Conservation (phyloP, 192 early-diverging fungal species). For the Pilobolus umbonatus region DNA sequence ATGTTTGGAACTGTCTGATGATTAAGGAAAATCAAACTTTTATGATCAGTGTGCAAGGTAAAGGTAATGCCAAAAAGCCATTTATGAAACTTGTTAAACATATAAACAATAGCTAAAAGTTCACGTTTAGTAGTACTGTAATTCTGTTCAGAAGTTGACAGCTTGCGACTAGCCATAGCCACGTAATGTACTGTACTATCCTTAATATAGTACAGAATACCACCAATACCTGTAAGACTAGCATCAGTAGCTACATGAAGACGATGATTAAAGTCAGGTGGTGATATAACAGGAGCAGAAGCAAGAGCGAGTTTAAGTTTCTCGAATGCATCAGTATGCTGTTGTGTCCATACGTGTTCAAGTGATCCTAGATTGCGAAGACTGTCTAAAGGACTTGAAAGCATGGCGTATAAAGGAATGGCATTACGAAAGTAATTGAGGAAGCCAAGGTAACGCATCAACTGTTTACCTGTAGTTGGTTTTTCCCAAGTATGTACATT, state of each 20-base stretch:
- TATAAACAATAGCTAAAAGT: neutral
- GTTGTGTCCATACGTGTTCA: too few species aligned
- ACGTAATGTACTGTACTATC: slow-evolving; percentile 17
- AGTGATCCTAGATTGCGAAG: too few species aligned
- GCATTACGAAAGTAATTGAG: too few species aligned
- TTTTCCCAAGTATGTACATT: too few species aligned
- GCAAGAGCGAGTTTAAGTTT: neutral
- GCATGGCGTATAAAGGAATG: too few species aligned
- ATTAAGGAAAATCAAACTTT: slow-evolving; percentile 14
- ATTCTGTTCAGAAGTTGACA: neutral
- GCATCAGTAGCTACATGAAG: slow-evolving; percentile 37
- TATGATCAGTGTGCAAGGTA: neutral
- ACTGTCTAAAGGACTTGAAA: too few species aligned
- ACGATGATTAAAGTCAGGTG: slow-evolving; percentile 15
- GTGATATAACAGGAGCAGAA: slow-evolving; percentile 17
- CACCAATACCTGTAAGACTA: slow-evolving; percentile 33
- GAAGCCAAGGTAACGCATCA: too few species aligned
- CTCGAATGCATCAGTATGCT: neutral
- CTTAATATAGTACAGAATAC: slow-evolving; percentile 26
- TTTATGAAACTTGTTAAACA: neutral
- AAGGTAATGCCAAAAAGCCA: neutral
- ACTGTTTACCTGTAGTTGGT: too few species aligned
- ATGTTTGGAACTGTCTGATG: slow-evolving; percentile 14
- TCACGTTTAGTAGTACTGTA: neutral
- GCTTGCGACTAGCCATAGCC: slow-evolving; percentile 8